These are phyloP conservation scores for Malassezia caprae DNA, from an alignment of 1,284 basidiomycete species.

Conservation along the genomic window DNA sequence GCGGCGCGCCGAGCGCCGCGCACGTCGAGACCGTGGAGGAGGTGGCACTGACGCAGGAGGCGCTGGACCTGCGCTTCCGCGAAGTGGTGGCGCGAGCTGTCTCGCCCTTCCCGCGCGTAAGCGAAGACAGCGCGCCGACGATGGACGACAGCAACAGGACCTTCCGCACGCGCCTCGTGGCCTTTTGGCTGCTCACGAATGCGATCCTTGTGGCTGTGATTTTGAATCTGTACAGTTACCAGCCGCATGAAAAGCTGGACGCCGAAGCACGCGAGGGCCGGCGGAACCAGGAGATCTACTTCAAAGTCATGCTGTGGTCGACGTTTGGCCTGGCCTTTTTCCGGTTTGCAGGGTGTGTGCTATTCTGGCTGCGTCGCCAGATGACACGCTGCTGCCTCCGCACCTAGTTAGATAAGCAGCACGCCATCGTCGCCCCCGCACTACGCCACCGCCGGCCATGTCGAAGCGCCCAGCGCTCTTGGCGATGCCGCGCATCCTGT, in stretches of 20 bases:
- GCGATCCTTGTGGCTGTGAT: slow-evolving; percentile 65
- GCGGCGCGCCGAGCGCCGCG: slow-evolving; percentile 55
- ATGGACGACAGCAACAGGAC: slow-evolving; percentile 53
- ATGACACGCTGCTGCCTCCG: slow-evolving; percentile 37
- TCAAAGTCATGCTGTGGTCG: slow-evolving; percentile 69
- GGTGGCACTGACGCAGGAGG: slow-evolving; percentile 57
- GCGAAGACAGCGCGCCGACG: slow-evolving; percentile 67
- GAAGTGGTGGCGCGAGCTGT: slow-evolving; percentile 85
- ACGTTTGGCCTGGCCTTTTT: slow-evolving; percentile 71
- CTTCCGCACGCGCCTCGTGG: slow-evolving; percentile 47
- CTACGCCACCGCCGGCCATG: background rate
- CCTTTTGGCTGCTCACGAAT: slow-evolving; percentile 47
- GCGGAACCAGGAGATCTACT: slow-evolving; percentile 57
- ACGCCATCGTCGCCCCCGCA: slow-evolving; percentile 1
- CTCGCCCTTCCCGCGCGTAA: slow-evolving; percentile 64
- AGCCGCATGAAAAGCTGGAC: slow-evolving; percentile 49
- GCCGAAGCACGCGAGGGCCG: slow-evolving; percentile 48
- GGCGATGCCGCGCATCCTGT: slow-evolving; percentile 30
- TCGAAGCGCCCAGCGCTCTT: slow-evolving; percentile 2
- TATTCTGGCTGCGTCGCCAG: slow-evolving; percentile 42
- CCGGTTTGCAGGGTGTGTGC: slow-evolving; percentile 56
- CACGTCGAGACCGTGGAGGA: slow-evolving; percentile 52
- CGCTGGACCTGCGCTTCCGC: slow-evolving; percentile 86
- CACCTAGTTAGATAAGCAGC: slow-evolving; percentile 18
- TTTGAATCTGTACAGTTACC: slow-evolving; percentile 58